A percentile compares a stretch with the other conserved stretches of the same genome.
Conservation (phyloP, 257 asterid genomes). For the Gentiana dahurica region DNA sequence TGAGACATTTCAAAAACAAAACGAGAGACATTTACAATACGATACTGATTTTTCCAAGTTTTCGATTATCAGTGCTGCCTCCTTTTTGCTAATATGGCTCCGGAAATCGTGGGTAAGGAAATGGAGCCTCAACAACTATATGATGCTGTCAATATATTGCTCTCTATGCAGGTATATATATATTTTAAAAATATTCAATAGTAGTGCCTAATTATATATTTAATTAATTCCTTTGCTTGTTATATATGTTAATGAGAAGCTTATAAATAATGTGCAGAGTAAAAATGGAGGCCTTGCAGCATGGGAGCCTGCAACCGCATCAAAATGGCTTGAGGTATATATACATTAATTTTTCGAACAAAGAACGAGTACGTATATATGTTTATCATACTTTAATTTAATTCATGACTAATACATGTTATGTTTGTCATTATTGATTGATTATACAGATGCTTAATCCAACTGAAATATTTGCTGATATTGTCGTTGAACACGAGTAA, state of each 20-base stretch:
- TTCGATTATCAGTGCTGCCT: conserved; percentile 35
- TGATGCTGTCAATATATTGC: conserved; percentile 53
- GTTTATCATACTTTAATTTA: not conserved
- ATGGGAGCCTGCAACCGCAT: conserved; percentile 87
- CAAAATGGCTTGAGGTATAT: conserved; percentile 66
- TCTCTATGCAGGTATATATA: conserved; percentile 56
- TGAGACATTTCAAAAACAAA: too few species aligned
- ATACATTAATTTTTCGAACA: not conserved
- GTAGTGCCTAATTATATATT: not conserved
- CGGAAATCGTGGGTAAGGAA: conserved; percentile 52
- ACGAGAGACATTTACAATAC: too few species aligned
- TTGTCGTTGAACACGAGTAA: conserved; percentile 71
- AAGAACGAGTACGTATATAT: not conserved
- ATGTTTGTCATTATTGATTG: not conserved
- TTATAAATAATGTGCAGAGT: conserved; percentile 29
- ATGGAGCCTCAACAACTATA: conserved; percentile 41
- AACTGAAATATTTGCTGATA: conserved; percentile 55
- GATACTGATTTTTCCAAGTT: too few species aligned
- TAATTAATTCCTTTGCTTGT: not conserved
- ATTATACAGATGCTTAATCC: conserved; percentile 54
- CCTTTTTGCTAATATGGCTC: conserved; percentile 49
- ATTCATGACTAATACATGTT: too few species aligned
- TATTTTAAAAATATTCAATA: too few species aligned
- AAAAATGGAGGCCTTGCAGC: conserved; percentile 77
- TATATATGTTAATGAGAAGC: not conserved